Evolutionary conservation across 139 green algal genomes (phyloP), one percentile per base, ranked within the genome.

Genomic region (Chlorella sp.): DNA sequence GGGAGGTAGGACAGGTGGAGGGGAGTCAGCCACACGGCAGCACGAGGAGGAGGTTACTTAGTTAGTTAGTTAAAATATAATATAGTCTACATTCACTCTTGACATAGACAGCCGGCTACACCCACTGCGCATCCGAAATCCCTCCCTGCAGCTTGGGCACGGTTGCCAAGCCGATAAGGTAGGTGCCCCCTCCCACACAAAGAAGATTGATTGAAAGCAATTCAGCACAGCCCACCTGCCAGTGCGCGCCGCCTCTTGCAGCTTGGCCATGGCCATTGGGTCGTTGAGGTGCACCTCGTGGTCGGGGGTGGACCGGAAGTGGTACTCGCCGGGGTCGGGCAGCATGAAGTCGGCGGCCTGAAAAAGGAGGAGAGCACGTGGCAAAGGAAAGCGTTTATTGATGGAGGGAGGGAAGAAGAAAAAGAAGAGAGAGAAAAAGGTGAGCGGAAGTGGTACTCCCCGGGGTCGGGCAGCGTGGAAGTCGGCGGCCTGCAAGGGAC

Each of bases 251-350:
- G 96, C 95, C 83, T 97, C 95, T 91, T 99, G 97, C 91, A 99
- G 95, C 89, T 96, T 95, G 53, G 97, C 95, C 64, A 99, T 98
- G 36, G 95, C 97, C 18, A 94, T 92, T 3, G 97, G 97, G 92
- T 99, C 95, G 94, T 99, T 99, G 90, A 99, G 92, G 93, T 99
- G 97, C 85, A 94, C 92, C 92, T 99, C 97, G 92, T 92, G 60
- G 53, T 93, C 92, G 89, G 34, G 88, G 76, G 76, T 91, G 60
- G 83, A 92, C 53, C 94, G 90, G 60, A n/a, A 99, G 92, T 97
- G 94, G 91, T 97, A 99, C 86, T 98, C 95, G n/a, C 97, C 96
- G 21, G 94, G 80, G 92, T 98, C 81, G 26, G 95, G 94, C 40
- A 98, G 82, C 14, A 90, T 89, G 5, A 93, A 85, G 30, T 40